Evolutionary conservation across 1,139 yeast genomes (phyloP), one percentile per base, ranked within the genome.

Genomic region (Lodderomyces parapsilosis): DNA sequence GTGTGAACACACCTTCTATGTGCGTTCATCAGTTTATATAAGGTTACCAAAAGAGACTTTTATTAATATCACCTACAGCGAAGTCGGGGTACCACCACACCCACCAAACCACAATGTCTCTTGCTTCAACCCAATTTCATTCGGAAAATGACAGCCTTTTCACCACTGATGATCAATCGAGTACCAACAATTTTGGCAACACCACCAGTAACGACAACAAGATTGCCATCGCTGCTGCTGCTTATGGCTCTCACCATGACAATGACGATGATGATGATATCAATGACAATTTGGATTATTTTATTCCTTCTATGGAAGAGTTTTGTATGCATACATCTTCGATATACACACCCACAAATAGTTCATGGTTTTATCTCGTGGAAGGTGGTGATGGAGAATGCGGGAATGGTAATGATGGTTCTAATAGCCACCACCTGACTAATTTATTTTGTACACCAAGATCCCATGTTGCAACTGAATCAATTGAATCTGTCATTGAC

Each of bases 391-490:
- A 24, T 24, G 11, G 10, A 9, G 27, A 9, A 9, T 4, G 10
- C 10, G n/a, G n/a, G 4, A 24, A 6, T 24, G n/a, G 4, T 24
- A 9, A n/a, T 24, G 27, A 24, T 11, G 27, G 4, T 11, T 9
- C n/a, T n/a, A n/a, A 9, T 24, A 30, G 15, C 33, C 19, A 15
- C 10, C 33, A 15, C n/a, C 15, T 30, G 11, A 4, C 19, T 5
- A 30, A 15, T 19, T 30, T 30, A 10, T 15, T n/a, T 33, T 48
- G 50, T 22, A 51, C 53, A 1, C 59, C 61, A 20, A 48, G 59
- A 28, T 52, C 68, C 1, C 46, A 59, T 9, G 49, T 52, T 2
- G 48, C 52, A 4, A 49, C 62, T n/a, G 58, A 54, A 36, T 47
- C 57, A 1, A 53, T 59, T 33, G 58, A 47, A 36, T 45, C 48